phyloP scores from a whole-genome alignment of 2,329 filamentous ascomycete species.

The Penicillium sp. region DNA sequence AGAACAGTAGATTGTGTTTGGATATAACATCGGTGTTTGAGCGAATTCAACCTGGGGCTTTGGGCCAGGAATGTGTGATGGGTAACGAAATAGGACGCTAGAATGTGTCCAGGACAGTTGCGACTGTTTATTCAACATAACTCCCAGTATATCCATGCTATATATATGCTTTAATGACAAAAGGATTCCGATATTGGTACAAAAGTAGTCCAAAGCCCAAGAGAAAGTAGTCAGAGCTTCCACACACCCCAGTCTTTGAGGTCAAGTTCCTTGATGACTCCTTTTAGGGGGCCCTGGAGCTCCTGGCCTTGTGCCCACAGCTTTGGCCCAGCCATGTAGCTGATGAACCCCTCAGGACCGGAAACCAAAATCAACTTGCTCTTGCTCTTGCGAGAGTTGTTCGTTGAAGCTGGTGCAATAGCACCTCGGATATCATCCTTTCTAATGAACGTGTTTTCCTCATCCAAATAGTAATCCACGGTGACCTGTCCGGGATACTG shows the following conservation, averaged over 20 bases:
- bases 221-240: conserved; percentile 50
- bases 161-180: conserved; percentile 10
- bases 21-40: conserved; percentile 10
- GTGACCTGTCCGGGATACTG: conserved; percentile 57
- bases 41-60: conserved; percentile 19
- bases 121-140: conserved; percentile 27
- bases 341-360: conserved; percentile 86
- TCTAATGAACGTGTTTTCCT: conserved; percentile 69
- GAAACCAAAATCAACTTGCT: conserved; percentile 72
- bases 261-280: conserved; percentile 63
- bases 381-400: conserved; percentile 33
- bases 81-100: conserved; percentile 14
- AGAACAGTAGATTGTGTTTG: conserved; percentile 16
- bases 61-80: conserved; percentile 13
- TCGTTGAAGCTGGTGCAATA: conserved; percentile 26
- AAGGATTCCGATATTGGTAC: conserved; percentile 13
- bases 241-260: conserved; percentile 58
- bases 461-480: conserved; percentile 78
- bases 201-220: background rate
- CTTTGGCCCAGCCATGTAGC: conserved; percentile 76
- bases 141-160: conserved; percentile 12
- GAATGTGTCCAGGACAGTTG: conserved; percentile 11
- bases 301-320: conserved; percentile 71
- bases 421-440: conserved; percentile 49
- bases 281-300: conserved; percentile 71